phyloP scores from a whole-genome alignment of 352 stramenopile species.

The Phytophthora foliorum region DNA sequence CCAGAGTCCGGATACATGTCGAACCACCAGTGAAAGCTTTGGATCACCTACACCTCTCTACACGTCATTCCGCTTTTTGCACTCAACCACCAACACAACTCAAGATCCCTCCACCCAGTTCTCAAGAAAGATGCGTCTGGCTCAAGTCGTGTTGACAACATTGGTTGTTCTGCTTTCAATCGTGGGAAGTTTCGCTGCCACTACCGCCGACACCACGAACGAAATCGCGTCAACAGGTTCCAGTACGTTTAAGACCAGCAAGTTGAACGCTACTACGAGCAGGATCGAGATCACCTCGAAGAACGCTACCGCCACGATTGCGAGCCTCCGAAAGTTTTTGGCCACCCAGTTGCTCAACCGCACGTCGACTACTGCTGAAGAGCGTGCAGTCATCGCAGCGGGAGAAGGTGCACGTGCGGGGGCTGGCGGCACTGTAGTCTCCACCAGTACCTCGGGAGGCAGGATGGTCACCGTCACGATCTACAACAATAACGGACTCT shows the following conservation, averaged over 20 bases:
- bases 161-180: conserved; percentile 14
- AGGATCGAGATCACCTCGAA: background rate
- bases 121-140: conserved; percentile 19
- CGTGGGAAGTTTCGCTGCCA: conserved; percentile 3
- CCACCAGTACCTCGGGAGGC: background rate
- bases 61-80: conserved; percentile 24
- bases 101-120: background rate
- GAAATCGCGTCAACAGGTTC: conserved; percentile 5
- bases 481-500: conserved; percentile 39
- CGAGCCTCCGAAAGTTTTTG: conserved; percentile 3
- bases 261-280: conserved; percentile 14
- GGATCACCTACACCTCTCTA: background rate
- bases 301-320: background rate
- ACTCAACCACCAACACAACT: background rate
- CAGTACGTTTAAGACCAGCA: conserved; percentile 12
- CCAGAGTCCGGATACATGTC: background rate
- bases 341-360: background rate
- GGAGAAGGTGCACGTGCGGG: conserved; percentile 20
- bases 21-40: background rate
- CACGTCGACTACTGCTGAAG: conserved; percentile 8
- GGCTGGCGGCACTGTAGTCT: conserved; percentile 19
- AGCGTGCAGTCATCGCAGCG: conserved; percentile 14
- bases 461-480: conserved; percentile 25
- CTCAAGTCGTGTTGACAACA: conserved; percentile 12
- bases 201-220: conserved; percentile 11